Conservation (phyloP, 306 rosid genomes). For the Dryas drummondii region DNA sequence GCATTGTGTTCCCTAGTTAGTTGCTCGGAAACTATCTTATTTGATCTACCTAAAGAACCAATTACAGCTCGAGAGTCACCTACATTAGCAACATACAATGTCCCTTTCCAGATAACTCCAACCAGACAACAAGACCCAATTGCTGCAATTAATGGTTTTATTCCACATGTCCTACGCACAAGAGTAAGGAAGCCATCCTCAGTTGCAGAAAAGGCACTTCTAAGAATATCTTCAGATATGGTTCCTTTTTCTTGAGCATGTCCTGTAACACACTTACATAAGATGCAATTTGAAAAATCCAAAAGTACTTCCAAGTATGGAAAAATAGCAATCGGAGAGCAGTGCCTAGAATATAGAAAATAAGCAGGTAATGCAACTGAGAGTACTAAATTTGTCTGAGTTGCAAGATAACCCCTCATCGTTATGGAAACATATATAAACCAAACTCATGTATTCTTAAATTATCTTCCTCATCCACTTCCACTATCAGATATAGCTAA, state of each 20-base stretch:
- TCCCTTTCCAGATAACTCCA: conserved; percentile 79
- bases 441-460: not conserved
- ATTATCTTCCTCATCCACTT: not conserved
- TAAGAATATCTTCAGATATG: conserved; percentile 63
- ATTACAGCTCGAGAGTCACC: conserved; percentile 89
- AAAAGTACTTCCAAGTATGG: conserved; percentile 15
- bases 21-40: conserved; percentile 70
- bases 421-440: no score
- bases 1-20: conserved; percentile 85
- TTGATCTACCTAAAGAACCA: conserved; percentile 62
- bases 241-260: conserved; percentile 65
- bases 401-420: not conserved
- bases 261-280: conserved; percentile 39
- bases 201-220: conserved; percentile 72
- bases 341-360: conserved; percentile 1
- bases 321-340: not conserved
- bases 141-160: conserved; percentile 78
- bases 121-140: conserved; percentile 86
- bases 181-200: conserved; percentile 85
- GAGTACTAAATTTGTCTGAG: not conserved
- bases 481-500: not conserved
- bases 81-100: conserved; percentile 64
- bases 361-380: not conserved
- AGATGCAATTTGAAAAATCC: conserved; percentile 25
- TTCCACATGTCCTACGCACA: conserved; percentile 68